These are phyloP conservation scores for Periglandula ipomoeae DNA, from an alignment of 2,329 filamentous ascomycete genomes.

Conservation along the genomic window DNA sequence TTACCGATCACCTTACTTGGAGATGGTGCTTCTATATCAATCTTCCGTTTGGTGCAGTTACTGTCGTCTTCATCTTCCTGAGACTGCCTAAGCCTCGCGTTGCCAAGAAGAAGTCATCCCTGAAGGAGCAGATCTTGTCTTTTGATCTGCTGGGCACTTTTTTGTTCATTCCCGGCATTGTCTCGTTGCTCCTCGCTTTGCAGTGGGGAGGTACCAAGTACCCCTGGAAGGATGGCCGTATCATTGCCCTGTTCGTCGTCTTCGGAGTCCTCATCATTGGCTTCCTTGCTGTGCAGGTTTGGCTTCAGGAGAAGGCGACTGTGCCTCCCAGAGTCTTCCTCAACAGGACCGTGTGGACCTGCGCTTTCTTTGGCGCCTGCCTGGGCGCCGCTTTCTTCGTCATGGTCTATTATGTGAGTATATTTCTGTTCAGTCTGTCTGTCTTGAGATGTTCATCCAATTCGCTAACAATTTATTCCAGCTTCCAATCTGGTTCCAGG, in stretches of 20 bases:
- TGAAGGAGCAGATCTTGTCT: conserved; percentile 3
- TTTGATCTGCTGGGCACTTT: conserved; percentile 19
- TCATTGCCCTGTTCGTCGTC: conserved; percentile 8
- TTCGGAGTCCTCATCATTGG: conserved; percentile 6
- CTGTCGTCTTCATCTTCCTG: conserved; percentile 22
- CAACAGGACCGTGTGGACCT: conserved; percentile 17
- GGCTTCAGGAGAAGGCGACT: conserved; percentile 15
- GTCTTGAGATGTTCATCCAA: conserved; percentile 26
- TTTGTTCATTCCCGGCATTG: conserved; percentile 26
- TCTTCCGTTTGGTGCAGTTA: conserved; percentile 26
- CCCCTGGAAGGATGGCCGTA: conserved; percentile 11
- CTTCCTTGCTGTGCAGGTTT: conserved; percentile 26
- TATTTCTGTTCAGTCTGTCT: conserved; percentile 7
- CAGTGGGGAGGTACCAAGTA: conserved; percentile 37
- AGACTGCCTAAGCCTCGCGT: conserved; percentile 6
- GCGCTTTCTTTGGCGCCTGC: conserved; percentile 16
- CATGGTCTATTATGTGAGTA: conserved; percentile 11
- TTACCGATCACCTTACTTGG: conserved; percentile 28
- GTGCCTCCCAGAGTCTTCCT: conserved; percentile 8
- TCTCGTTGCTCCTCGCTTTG: conserved; percentile 40
- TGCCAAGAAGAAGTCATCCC: conserved; percentile 11
- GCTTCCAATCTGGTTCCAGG: conserved; percentile 35
- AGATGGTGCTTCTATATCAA: conserved; percentile 34
- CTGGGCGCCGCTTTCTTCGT: conserved; percentile 12
- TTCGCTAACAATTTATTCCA: conserved; percentile 23